Conservation (phyloP, 192 early-diverging fungal species). For the Cladochytrium replicatum region DNA sequence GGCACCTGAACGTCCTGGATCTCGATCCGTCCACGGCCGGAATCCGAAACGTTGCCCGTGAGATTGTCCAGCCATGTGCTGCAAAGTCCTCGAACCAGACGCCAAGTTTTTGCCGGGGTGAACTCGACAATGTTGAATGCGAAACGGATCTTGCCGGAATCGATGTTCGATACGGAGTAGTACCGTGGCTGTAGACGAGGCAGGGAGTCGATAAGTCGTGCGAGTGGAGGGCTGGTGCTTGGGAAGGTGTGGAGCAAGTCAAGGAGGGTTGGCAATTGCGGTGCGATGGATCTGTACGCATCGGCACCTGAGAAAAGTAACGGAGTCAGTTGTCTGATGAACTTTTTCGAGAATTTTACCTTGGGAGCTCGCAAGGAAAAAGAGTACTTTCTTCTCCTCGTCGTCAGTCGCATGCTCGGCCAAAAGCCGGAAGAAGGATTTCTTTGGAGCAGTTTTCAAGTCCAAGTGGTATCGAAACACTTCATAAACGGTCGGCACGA, state of each 20-base stretch:
- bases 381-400: slow-evolving; percentile 61
- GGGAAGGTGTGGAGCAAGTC: slow-evolving; percentile 78
- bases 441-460: slow-evolving; percentile 60
- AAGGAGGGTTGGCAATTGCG: slow-evolving; percentile 61
- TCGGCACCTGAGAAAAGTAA: slow-evolving; percentile 31
- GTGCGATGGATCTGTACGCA: slow-evolving; percentile 56
- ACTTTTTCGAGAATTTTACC: slow-evolving; percentile 17
- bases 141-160: slow-evolving; percentile 42
- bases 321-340: not conserved
- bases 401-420: slow-evolving; percentile 65
- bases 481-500: slow-evolving; percentile 33
- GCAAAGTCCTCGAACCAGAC: slow-evolving; percentile 52
- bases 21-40: not conserved
- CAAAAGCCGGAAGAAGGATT: slow-evolving; percentile 70
- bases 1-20: slow-evolving; percentile 9
- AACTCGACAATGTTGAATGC: slow-evolving; percentile 82
- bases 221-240: slow-evolving; percentile 54
- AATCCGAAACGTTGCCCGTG: slow-evolving; percentile 19
- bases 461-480: slow-evolving; percentile 71
- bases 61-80: slow-evolving; percentile 73
- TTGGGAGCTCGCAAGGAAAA: slow-evolving; percentile 74
- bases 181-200: slow-evolving; percentile 74
- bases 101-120: slow-evolving; percentile 3
- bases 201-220: slow-evolving; percentile 64
- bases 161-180: slow-evolving; percentile 74